Conservation (phyloP, 2,329 filamentous ascomycete genomes). For the Aspergillus sp. region DNA sequence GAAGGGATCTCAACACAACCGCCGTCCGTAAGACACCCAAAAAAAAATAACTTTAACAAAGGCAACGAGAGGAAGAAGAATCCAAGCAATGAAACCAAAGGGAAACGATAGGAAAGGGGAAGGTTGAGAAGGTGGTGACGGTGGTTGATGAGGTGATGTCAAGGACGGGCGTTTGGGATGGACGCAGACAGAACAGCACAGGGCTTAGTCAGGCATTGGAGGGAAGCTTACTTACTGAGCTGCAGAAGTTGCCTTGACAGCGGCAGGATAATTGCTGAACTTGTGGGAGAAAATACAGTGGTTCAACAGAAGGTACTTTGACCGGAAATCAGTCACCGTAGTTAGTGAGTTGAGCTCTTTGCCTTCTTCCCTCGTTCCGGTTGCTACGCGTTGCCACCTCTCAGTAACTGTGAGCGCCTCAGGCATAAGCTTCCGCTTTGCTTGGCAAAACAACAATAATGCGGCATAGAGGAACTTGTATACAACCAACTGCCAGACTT, state of each 20-base stretch:
- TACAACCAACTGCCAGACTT: not conserved
- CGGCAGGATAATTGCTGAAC: not conserved
- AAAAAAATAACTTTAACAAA: constrained; percentile 3
- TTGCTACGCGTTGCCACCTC: constrained; percentile 4
- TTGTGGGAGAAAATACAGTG: not conserved
- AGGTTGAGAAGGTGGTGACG: constrained; percentile 16
- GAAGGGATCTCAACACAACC: constrained; percentile 16
- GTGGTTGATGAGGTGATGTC: constrained; percentile 29
- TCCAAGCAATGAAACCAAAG: constrained; percentile 7
- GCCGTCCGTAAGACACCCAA: constrained; percentile 8
- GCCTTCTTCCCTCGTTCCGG: not conserved
- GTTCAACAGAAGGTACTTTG: not conserved
- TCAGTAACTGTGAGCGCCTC: not conserved
- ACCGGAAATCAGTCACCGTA: too few relatives aligned
- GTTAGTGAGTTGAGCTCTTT: not conserved
- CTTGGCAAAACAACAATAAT: constrained; percentile 1
- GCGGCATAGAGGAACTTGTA: not conserved
- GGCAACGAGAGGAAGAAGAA: constrained; percentile 3
- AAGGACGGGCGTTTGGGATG: constrained; percentile 23
- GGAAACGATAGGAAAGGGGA: constrained; percentile 10
- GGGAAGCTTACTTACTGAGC: constrained; percentile 17
- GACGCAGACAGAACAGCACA: constrained; percentile 26
- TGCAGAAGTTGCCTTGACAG: too few relatives aligned
- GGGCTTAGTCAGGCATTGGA: constrained; percentile 28
- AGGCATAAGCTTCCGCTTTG: not conserved